phyloP scores from a whole-genome alignment of 345 rosid genomes.

The Trapa bicornis region DNA sequence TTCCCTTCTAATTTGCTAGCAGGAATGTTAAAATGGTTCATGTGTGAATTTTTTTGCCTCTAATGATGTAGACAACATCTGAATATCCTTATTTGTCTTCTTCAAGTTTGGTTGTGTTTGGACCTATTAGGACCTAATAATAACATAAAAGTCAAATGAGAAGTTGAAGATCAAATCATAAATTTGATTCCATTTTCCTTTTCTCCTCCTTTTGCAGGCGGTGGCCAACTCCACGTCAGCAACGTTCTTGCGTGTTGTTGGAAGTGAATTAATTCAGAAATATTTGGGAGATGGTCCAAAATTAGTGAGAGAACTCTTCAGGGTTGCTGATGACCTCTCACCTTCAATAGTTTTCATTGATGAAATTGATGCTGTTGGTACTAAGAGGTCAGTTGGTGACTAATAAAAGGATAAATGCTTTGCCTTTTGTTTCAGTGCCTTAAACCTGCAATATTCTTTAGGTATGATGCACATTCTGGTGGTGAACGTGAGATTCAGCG shows the following conservation, averaged over 20 bases:
- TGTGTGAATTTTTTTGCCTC: background rate
- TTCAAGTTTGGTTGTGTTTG: background rate
- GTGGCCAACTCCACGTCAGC: conserved; percentile 98
- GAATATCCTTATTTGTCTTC: background rate
- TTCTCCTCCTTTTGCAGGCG: conserved; percentile 35
- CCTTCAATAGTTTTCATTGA: conserved; percentile 95
- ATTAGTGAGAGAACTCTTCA: conserved; percentile 84
- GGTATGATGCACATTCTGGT: conserved; percentile 96
- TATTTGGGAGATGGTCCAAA: conserved; percentile 96
- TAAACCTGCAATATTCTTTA: conserved; percentile 7
- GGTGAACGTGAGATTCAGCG: conserved; percentile 98
- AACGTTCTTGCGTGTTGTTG: conserved; percentile 95
- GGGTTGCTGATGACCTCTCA: conserved; percentile 89
- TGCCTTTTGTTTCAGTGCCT: background rate
- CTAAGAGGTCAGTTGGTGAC: conserved; percentile 51
- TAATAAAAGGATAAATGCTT: background rate
- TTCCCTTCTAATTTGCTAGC: background rate
- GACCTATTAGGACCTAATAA: background rate
- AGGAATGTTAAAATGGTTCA: background rate
- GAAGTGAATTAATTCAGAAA: conserved; percentile 92
- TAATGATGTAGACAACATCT: background rate
- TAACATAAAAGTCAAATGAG: background rate
- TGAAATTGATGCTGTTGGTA: conserved; percentile 97
- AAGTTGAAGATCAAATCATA: background rate
- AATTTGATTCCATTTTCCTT: background rate